A percentile compares a stretch with the other conserved stretches of the same genome.
Conservation (phyloP, 305 asterid genomes). For the Rubia tinctorum region DNA sequence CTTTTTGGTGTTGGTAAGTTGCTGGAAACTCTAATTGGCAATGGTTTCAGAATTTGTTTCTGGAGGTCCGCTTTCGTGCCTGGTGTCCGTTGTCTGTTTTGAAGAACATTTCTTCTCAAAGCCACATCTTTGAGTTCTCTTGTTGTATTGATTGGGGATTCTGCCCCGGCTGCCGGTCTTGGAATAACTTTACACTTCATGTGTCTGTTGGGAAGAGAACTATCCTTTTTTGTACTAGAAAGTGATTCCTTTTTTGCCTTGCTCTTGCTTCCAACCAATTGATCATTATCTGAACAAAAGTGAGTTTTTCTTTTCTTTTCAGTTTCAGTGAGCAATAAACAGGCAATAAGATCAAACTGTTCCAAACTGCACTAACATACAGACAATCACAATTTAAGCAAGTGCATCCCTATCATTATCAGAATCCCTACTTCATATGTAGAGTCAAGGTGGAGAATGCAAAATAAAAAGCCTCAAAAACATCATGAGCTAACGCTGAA, state of each 20-base stretch:
- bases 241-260: conserved; percentile 35
- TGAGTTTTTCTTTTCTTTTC: not conserved
- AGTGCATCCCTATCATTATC: no score
- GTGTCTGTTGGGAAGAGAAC: conserved; percentile 42
- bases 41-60: conserved; percentile 17
- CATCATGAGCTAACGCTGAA: not conserved
- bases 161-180: conserved; percentile 35
- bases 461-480: not conserved
- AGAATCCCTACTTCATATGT: not conserved
- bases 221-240: conserved; percentile 36
- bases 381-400: no score
- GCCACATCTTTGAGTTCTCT: conserved; percentile 24
- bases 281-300: conserved; percentile 53
- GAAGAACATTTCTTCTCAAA: conserved; percentile 23
- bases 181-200: conserved; percentile 38
- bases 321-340: conserved; percentile 2
- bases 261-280: conserved; percentile 43
- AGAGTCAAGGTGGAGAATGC: not conserved
- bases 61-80: conserved; percentile 9
- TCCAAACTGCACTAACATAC: no score
- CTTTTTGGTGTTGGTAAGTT: not conserved
- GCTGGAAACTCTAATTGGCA: conserved; percentile 14
- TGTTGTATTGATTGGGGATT: conserved; percentile 24
- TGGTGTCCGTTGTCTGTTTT: conserved; percentile 19
- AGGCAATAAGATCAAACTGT: not conserved